Conservation (phyloP, 176 grass and related monocot genomes). For the Elymus sibiricus region DNA sequence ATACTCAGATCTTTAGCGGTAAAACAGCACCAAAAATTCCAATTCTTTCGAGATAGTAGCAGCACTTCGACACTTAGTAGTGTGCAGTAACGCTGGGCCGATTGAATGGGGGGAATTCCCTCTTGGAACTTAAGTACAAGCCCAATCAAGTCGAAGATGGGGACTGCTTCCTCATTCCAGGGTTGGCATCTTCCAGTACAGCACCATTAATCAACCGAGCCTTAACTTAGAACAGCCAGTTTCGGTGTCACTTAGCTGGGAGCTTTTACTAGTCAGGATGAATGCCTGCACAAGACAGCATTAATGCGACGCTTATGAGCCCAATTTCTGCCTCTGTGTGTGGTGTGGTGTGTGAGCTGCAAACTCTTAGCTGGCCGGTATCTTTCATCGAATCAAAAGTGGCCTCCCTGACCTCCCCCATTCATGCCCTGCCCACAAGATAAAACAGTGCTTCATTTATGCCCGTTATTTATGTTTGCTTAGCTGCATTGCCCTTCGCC, state of each 20-base stretch:
- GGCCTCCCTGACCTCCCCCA: conserved; percentile 43
- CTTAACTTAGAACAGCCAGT: conserved; percentile 31
- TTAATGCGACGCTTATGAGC: conserved; percentile 29
- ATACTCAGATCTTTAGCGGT: not conserved
- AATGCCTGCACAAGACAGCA: conserved; percentile 58
- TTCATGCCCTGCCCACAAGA: conserved; percentile 56
- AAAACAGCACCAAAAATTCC: too few relatives aligned
- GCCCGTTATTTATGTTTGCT: conserved; percentile 49
- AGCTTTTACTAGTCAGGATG: conserved; percentile 45
- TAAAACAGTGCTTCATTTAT: conserved; percentile 69
- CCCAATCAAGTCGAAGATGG: conserved; percentile 37
- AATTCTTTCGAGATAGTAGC: too few relatives aligned
- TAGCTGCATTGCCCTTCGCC: conserved; percentile 43
- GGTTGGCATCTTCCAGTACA: conserved; percentile 49
- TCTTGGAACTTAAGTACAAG: conserved; percentile 19
- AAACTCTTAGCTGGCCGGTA: conserved; percentile 51
- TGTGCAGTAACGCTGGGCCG: not conserved
- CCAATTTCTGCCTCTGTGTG: conserved; percentile 28
- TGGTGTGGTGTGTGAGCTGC: conserved; percentile 28
- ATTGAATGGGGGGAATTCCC: conserved; percentile 31
- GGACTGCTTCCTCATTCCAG: conserved; percentile 48
- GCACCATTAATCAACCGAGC: conserved; percentile 34
- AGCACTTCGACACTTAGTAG: too few relatives aligned
- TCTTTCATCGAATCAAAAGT: conserved; percentile 58
- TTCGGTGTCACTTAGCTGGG: conserved; percentile 45